Percentiles rank a stretch among this genome's conserved stretches.
These are phyloP conservation scores for Lagenidium sp. DNA, from an alignment of 352 stramenopile species.

Conservation along the genomic window DNA sequence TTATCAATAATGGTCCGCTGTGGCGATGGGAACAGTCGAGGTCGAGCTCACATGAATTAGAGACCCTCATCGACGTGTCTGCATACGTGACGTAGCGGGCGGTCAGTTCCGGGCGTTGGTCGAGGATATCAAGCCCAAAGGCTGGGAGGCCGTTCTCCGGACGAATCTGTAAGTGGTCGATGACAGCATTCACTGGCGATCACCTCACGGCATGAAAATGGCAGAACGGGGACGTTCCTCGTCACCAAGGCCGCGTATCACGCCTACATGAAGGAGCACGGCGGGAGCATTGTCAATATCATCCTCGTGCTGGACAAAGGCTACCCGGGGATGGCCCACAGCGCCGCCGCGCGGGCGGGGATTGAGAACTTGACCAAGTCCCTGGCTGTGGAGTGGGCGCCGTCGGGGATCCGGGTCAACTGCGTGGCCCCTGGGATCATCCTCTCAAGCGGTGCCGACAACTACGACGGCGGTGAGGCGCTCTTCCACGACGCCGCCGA, in stretches of 20 bases:
- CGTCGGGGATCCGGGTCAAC: slow-evolving; percentile 87
- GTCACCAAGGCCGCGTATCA: slow-evolving; percentile 78
- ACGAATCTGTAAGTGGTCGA: slow-evolving; percentile 87
- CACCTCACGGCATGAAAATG: neutral
- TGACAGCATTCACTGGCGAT: no score
- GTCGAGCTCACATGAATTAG: no score
- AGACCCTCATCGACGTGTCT: no score
- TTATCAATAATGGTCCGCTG: slow-evolving; percentile 89
- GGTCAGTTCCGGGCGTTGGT: slow-evolving; percentile 87
- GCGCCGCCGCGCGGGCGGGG: slow-evolving; percentile 71
- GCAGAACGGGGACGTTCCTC: slow-evolving; percentile 73
- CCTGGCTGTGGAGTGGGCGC: slow-evolving; percentile 90
- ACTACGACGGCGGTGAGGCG: slow-evolving; percentile 79
- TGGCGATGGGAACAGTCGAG: no score
- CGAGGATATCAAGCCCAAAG: slow-evolving; percentile 83
- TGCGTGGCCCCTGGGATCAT: slow-evolving; percentile 80
- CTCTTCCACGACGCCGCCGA: slow-evolving; percentile 73
- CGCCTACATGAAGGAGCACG: slow-evolving; percentile 75
- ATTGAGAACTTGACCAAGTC: slow-evolving; percentile 92
- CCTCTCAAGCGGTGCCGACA: slow-evolving; percentile 59
- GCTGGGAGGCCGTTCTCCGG: slow-evolving; percentile 86
- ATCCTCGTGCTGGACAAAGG: slow-evolving; percentile 85
- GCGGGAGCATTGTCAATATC: slow-evolving; percentile 86
- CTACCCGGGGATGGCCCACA: slow-evolving; percentile 84
- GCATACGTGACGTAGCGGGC: slow-evolving; percentile 27